Percentiles rank a stretch among this genome's conserved stretches.
Evolutionary conservation across 73 alveolate genomes (phyloP).

Genomic region (Blepharisma stoltei): DNA sequence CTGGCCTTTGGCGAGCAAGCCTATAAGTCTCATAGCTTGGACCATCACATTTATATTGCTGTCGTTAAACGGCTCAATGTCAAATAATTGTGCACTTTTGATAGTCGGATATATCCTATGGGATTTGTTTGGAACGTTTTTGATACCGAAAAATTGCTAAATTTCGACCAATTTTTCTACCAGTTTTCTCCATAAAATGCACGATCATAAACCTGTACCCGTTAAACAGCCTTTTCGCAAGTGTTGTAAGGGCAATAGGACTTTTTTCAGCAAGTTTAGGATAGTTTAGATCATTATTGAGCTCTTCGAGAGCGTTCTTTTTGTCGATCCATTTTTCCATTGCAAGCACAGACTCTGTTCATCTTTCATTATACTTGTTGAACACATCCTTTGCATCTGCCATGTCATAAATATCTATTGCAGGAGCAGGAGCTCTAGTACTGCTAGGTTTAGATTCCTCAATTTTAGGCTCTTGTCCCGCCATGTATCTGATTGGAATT

Average conservation of each 20-base stretch:
- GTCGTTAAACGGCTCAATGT: constrained; percentile 18
- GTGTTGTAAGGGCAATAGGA: neutral
- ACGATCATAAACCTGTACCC: no score
- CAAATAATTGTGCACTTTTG: no score
- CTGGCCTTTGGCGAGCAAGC: constrained; percentile 30
- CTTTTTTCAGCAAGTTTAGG: constrained; percentile 23
- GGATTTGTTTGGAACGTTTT: no score
- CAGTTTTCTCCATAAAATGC: no score
- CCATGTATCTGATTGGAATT: neutral
- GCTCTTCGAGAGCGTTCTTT: constrained; percentile 20
- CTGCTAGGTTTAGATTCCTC: neutral
- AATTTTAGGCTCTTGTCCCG: neutral
- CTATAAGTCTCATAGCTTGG: constrained; percentile 18
- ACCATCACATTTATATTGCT: constrained; percentile 6
- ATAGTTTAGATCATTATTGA: neutral
- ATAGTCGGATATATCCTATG: no score
- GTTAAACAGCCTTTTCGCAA: constrained; percentile 8
- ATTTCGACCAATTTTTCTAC: no score
- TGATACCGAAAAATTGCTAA: no score
- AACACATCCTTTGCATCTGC: neutral
- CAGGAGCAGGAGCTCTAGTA: neutral
- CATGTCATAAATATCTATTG: neutral
- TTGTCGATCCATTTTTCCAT: constrained; percentile 25
- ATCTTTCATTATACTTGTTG: neutral
- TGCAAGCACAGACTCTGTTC: neutral